Percentiles rank a stretch among this genome's conserved stretches.
Evolutionary conservation across 2,329 filamentous ascomycete species (phyloP).

Genomic region (Rutstroemia sp.): DNA sequence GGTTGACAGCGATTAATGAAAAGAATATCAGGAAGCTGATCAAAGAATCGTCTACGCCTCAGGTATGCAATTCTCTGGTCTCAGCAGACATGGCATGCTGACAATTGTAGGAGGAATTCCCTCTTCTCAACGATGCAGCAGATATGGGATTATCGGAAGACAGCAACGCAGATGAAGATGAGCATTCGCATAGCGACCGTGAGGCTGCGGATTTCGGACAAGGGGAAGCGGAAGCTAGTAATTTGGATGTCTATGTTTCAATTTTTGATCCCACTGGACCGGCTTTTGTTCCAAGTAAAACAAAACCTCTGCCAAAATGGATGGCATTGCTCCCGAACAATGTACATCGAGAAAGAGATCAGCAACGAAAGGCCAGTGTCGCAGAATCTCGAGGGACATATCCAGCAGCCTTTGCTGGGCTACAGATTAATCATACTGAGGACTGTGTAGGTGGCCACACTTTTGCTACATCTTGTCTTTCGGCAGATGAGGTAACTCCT

Average conservation of each 20-base stretch:
- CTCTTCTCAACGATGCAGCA: constrained; percentile 17
- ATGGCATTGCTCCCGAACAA: constrained; percentile 27
- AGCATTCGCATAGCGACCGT: constrained; percentile 9
- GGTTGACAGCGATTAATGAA: constrained; percentile 8
- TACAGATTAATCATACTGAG: constrained; percentile 3
- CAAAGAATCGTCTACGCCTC: constrained; percentile 7
- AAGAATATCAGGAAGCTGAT: constrained; percentile 11
- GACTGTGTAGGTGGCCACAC: not conserved
- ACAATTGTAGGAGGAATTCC: constrained; percentile 2
- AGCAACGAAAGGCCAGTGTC: not conserved
- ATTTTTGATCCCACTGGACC: constrained; percentile 41
- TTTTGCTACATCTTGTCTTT: not conserved
- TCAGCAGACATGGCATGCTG: not conserved
- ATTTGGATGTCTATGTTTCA: constrained; percentile 40
- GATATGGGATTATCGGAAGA: constrained; percentile 17
- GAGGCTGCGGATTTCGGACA: constrained; percentile 7
- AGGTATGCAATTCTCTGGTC: not conserved
- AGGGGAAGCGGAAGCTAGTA: not conserved
- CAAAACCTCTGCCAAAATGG: constrained; percentile 43
- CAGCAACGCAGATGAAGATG: constrained; percentile 11
- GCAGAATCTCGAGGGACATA: not conserved
- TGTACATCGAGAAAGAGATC: constrained; percentile 13
- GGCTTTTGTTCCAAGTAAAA: constrained; percentile 40
- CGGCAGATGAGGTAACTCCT: not conserved
- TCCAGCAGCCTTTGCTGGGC: constrained; percentile 3